phyloP scores from a whole-genome alignment of 1,139 yeast species.

The Suzukiozyma palmioleophila region DNA sequence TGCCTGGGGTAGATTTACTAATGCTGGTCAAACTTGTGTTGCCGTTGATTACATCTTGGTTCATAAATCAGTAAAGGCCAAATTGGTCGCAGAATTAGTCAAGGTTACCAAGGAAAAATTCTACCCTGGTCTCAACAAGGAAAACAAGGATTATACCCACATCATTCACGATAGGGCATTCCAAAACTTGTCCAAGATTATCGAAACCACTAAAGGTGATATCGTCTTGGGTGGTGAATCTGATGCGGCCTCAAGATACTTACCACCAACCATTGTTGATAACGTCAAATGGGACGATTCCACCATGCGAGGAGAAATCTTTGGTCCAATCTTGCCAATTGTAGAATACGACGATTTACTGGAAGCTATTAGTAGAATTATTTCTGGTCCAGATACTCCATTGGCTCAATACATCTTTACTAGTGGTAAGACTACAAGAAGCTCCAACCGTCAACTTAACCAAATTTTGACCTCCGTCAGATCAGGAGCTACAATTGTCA shows the following conservation, averaged over 20 bases:
- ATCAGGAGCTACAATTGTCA: conserved; percentile 71
- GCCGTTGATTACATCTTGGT: conserved; percentile 80
- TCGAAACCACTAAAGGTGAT: conserved; percentile 54
- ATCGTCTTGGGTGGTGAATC: conserved; percentile 55
- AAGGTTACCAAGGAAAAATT: conserved; percentile 42
- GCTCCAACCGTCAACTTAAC: conserved; percentile 45
- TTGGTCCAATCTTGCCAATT: conserved; percentile 85
- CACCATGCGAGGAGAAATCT: conserved; percentile 71
- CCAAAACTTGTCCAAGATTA: conserved; percentile 41
- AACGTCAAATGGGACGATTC: conserved; percentile 63
- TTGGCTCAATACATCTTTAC: conserved; percentile 79
- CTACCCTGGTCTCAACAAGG: conserved; percentile 22
- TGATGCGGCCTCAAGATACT: conserved; percentile 42
- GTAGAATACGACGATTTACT: conserved; percentile 49
- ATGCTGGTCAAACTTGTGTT: conserved; percentile 90
- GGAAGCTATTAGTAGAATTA: conserved; percentile 45
- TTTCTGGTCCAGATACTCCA: conserved; percentile 71
- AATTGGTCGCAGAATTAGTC: conserved; percentile 45
- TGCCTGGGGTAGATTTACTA: conserved; percentile 73
- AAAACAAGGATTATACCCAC: conserved; percentile 49
- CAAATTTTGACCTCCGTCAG: conserved; percentile 51
- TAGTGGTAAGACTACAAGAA: conserved; percentile 28
- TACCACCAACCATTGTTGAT: conserved; percentile 73
- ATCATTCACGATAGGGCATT: conserved; percentile 60
- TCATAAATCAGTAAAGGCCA: conserved; percentile 52